Evolutionary conservation across 1,139 yeast species (phyloP).

Genomic region (Geotrichum restrictum): DNA sequence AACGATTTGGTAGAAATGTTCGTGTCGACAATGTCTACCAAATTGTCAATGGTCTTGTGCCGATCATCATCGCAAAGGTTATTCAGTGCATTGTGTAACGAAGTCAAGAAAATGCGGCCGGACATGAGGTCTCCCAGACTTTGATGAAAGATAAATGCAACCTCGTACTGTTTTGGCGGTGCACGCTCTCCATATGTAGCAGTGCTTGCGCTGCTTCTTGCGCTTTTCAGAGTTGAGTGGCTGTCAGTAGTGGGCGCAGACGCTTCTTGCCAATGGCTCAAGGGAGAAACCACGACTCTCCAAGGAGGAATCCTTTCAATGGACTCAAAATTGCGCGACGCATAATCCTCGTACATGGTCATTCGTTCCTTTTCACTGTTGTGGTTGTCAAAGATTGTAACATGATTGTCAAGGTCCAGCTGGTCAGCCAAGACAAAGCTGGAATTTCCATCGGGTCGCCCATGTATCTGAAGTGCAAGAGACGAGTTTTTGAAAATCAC

Average conservation of each 20-base stretch:
- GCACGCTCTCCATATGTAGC: neutral
- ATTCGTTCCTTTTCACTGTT: constrained; percentile 8
- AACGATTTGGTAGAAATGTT: neutral
- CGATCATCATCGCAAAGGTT: neutral
- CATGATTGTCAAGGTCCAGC: constrained; percentile 12
- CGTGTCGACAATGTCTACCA: neutral
- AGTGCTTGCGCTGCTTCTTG: neutral
- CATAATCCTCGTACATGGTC: neutral
- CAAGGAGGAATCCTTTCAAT: constrained; percentile 11
- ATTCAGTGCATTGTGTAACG: constrained; percentile 4
- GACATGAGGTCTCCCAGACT: constrained; percentile 16
- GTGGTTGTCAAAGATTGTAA: neutral
- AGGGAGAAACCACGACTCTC: constrained; percentile 10
- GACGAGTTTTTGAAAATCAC: constrained; percentile 7
- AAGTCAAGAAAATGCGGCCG: constrained; percentile 13
- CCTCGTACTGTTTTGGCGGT: neutral
- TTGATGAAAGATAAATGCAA: constrained; percentile 11
- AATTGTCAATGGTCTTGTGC: neutral
- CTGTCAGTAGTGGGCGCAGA: neutral
- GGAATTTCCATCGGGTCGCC: neutral
- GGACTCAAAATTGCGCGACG: neutral
- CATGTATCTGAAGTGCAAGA: neutral
- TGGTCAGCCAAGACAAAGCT: neutral
- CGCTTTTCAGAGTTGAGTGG: neutral
- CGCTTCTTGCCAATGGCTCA: neutral